These are phyloP conservation scores for Ceriops zippeliana DNA, from an alignment of 345 rosid genomes.

Conservation along the genomic window DNA sequence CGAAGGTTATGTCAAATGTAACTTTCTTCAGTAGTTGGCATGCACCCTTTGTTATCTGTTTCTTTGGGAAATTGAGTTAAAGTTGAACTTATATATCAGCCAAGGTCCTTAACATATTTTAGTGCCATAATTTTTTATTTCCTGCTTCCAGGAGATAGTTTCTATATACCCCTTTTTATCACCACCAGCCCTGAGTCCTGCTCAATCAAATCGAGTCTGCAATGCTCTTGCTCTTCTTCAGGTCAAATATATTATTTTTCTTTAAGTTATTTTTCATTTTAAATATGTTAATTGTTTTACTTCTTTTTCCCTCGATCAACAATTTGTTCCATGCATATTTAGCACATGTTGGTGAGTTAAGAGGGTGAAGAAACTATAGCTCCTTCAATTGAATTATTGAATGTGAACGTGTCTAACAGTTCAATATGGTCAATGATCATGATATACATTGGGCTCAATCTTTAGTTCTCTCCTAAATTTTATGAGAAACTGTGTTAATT, in stretches of 20 bases:
- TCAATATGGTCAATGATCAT: conserved; percentile 5
- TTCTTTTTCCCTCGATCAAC: too few species aligned
- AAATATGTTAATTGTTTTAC: too few species aligned
- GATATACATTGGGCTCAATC: too few species aligned
- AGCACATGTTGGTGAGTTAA: not conserved
- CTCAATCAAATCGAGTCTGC: conserved; percentile 96
- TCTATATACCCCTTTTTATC: conserved; percentile 93
- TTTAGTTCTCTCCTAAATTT: conserved; percentile 4
- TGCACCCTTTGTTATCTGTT: not conserved
- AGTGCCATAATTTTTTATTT: conserved; percentile 1
- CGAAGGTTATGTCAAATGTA: conserved; percentile 1
- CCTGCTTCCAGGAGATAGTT: conserved; percentile 74
- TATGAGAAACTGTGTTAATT: not conserved
- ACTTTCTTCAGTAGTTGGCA: not conserved
- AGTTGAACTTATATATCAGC: not conserved
- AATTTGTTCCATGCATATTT: conserved; percentile 3
- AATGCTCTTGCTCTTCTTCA: conserved; percentile 99
- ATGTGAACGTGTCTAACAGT: not conserved
- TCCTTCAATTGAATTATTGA: not conserved
- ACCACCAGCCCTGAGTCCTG: conserved; percentile 82
- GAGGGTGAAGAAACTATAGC: not conserved
- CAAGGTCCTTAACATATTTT: not conserved
- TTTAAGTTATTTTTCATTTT: too few species aligned
- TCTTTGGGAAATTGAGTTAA: not conserved
- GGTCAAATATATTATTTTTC: conserved; percentile 34